These are phyloP conservation scores for Cryomyces minteri DNA, from an alignment of 495 filamentous ascomycete genomes.

Conservation along the genomic window DNA sequence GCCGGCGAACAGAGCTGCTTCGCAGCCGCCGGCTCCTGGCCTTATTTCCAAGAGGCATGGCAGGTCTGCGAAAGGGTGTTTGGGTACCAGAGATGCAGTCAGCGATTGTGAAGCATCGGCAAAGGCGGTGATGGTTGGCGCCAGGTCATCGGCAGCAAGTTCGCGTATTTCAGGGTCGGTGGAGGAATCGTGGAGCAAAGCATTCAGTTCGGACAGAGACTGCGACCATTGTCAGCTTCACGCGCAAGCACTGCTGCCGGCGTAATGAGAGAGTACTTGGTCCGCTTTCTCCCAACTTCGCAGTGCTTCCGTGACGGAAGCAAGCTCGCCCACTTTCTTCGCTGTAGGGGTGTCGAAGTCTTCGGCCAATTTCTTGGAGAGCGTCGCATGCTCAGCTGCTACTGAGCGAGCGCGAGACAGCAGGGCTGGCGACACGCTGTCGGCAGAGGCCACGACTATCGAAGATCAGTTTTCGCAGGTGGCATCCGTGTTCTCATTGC, in stretches of 20 bases:
- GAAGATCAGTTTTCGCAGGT: not conserved
- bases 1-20: conserved; percentile 76
- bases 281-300: conserved; percentile 47
- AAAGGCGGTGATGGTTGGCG: conserved; percentile 38
- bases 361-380: conserved; percentile 34
- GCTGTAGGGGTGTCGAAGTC: conserved; percentile 56
- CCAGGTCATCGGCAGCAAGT: conserved; percentile 64
- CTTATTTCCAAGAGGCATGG: conserved; percentile 83
- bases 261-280: conserved; percentile 13
- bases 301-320: conserved; percentile 45
- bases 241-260: too few species aligned
- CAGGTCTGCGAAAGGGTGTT: conserved; percentile 84
- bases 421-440: conserved; percentile 35
- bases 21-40: conserved; percentile 82
- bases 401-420: conserved; percentile 45
- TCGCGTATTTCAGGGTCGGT: conserved; percentile 43
- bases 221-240: conserved; percentile 6
- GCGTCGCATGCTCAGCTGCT: conserved; percentile 44
- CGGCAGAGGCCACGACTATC: conserved; percentile 1
- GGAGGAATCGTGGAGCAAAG: conserved; percentile 35
- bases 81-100: conserved; percentile 59
- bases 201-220: conserved; percentile 38
- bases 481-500: not conserved
- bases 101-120: conserved; percentile 41
- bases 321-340: conserved; percentile 61